Conservation (phyloP, 202 grass and related monocot genomes). For the Schoenoplectus tabernaemontani region DNA sequence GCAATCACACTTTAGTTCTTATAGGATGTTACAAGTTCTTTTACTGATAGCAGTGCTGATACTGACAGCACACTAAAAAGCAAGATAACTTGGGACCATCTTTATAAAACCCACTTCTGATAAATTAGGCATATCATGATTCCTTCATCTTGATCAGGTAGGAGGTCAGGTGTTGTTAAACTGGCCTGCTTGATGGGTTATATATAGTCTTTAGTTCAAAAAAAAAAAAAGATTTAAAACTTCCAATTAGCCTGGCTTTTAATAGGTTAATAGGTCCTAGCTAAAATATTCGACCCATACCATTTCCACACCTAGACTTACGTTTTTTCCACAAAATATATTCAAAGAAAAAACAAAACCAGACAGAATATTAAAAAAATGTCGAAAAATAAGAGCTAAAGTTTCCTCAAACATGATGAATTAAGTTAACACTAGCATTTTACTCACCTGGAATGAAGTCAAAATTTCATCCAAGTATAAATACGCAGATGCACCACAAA, state of each 20-base stretch:
- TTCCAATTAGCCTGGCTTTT: too few species aligned
- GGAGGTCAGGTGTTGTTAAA: too few species aligned
- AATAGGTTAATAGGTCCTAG: too few species aligned
- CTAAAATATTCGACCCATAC: too few species aligned
- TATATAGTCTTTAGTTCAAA: too few species aligned
- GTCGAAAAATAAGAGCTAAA: not conserved
- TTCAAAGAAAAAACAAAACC: not conserved
- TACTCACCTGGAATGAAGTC: constrained; percentile 46
- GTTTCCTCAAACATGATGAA: not conserved
- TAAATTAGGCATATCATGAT: too few species aligned
- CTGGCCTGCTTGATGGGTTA: too few species aligned
- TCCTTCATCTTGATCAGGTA: too few species aligned
- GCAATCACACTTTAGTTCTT: not conserved
- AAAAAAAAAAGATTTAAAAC: not conserved
- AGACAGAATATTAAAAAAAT: not conserved
- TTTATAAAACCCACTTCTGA: not conserved
- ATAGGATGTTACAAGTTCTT: not conserved
- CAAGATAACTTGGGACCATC: not conserved
- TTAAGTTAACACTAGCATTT: constrained; percentile 17
- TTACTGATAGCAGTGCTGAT: not conserved
- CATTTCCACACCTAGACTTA: too few species aligned
- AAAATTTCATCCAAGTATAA: constrained; percentile 60
- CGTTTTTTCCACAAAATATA: too few species aligned
- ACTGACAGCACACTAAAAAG: not conserved
- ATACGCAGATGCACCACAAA: constrained; percentile 34